These are phyloP conservation scores for Fusarium illudens DNA, from an alignment of 2,329 filamentous ascomycete species.

Conservation along the genomic window DNA sequence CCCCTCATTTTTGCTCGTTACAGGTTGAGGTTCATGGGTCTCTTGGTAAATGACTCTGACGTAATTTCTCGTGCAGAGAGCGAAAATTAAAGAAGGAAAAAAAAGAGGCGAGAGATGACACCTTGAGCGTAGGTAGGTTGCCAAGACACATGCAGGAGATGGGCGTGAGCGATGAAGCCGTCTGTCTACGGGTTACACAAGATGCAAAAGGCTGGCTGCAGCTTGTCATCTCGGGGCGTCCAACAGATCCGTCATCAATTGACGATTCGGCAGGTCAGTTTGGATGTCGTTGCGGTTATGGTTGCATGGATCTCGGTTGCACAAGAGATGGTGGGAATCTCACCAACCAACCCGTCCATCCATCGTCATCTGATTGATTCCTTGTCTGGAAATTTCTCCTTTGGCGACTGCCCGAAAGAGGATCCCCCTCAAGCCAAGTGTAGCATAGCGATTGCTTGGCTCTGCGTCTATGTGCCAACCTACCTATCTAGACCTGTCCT, in stretches of 20 bases:
- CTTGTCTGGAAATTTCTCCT: neutral
- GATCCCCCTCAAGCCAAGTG: neutral
- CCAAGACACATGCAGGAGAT: neutral
- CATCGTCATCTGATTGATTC: neutral
- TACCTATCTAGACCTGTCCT: neutral
- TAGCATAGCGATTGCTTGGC: slow-evolving; percentile 4
- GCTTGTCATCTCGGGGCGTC: slow-evolving; percentile 15
- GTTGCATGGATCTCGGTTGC: slow-evolving; percentile 26
- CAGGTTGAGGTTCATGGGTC: slow-evolving; percentile 9
- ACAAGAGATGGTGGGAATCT: slow-evolving; percentile 22
- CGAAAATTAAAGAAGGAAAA: neutral
- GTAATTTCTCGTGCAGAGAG: slow-evolving; percentile 16
- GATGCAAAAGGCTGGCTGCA: slow-evolving; percentile 27
- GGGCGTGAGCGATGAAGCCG: neutral
- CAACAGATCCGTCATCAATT: neutral
- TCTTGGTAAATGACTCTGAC: slow-evolving; percentile 19
- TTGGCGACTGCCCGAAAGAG: slow-evolving; percentile 3
- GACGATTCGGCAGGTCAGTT: slow-evolving; percentile 2
- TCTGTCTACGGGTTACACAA: slow-evolving; percentile 7
- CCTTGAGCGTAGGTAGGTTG: neutral
- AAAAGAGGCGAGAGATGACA: neutral
- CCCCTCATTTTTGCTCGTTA: slow-evolving; percentile 1
- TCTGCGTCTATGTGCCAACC: neutral
- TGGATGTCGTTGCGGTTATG: neutral
- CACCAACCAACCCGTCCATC: neutral